A percentile compares a stretch with the other conserved stretches of the same genome.
Conservation (phyloP, 2,329 filamentous ascomycete genomes). For the Fusarium sp. region DNA sequence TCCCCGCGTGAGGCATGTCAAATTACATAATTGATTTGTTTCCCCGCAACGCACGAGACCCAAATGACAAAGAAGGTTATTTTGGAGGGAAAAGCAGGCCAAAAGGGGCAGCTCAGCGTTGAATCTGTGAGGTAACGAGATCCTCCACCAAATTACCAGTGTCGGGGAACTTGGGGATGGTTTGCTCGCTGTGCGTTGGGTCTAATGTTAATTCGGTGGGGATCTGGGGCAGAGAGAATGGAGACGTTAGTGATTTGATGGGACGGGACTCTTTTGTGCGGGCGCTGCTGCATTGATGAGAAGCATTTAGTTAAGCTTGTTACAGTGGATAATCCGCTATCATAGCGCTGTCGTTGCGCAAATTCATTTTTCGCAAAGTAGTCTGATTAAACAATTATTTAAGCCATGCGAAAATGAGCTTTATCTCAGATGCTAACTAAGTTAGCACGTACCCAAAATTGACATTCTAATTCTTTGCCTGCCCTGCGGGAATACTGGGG, state of each 20-base stretch:
- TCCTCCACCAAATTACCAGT: not conserved
- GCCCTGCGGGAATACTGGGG: not conserved
- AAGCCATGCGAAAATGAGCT: not conserved
- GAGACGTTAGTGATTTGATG: not conserved
- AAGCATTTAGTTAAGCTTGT: not conserved
- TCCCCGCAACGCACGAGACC: slow-evolving; percentile 20
- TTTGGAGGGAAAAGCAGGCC: not conserved
- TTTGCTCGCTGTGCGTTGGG: not conserved
- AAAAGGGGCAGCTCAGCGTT: slow-evolving; percentile 24
- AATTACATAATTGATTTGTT: slow-evolving; percentile 18
- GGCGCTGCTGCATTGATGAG: not conserved
- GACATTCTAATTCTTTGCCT: not conserved
- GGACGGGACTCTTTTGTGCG: not conserved
- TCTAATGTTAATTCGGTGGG: slow-evolving; percentile 33
- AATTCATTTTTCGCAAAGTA: not conserved
- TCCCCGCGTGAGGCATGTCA: not conserved
- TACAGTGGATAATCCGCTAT: not conserved
- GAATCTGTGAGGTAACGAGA: slow-evolving; percentile 30
- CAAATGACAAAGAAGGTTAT: not conserved
- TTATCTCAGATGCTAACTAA: not conserved
- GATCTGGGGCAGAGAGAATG: slow-evolving; percentile 4
- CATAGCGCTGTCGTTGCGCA: not conserved
- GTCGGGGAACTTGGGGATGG: not conserved
- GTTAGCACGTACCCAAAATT: not conserved
- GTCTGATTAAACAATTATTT: not conserved